Evolutionary conservation across 2,329 filamentous ascomycete species (phyloP).

Genomic region (Stachybotrys elegans): DNA sequence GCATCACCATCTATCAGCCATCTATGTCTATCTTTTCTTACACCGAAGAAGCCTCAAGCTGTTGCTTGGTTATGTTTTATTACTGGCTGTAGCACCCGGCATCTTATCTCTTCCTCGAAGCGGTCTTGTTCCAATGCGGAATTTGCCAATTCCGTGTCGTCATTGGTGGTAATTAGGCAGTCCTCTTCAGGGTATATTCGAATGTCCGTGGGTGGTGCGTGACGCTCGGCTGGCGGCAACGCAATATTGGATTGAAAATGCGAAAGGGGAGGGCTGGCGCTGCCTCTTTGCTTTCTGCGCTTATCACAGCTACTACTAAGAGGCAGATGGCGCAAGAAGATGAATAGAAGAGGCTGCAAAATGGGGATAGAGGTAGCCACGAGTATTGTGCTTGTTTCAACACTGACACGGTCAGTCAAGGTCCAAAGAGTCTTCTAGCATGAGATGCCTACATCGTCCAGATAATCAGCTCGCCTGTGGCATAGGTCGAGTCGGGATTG

Average conservation of each 20-base stretch:
- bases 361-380: not conserved
- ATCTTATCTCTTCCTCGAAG: too few species aligned
- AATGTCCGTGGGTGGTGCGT: not conserved
- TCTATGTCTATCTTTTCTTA: too few species aligned
- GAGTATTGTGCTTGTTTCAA: not conserved
- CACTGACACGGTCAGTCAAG: not conserved
- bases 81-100: too few species aligned
- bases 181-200: not conserved
- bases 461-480: not conserved
- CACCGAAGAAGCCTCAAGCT: too few species aligned
- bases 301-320: not conserved
- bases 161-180: not conserved
- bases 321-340: not conserved
- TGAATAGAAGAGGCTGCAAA: not conserved
- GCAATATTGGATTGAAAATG: too few species aligned
- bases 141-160: too few species aligned
- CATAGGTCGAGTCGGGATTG: not conserved
- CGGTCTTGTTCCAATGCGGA: too few species aligned
- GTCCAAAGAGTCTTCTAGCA: not conserved
- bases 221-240: not conserved
- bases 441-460: not conserved
- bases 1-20: too few species aligned
- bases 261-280: not conserved
- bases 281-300: not conserved
- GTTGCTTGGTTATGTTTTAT: too few species aligned